phyloP scores from a whole-genome alignment of 108 stramenopile species.

The Cyclotella sp. region DNA sequence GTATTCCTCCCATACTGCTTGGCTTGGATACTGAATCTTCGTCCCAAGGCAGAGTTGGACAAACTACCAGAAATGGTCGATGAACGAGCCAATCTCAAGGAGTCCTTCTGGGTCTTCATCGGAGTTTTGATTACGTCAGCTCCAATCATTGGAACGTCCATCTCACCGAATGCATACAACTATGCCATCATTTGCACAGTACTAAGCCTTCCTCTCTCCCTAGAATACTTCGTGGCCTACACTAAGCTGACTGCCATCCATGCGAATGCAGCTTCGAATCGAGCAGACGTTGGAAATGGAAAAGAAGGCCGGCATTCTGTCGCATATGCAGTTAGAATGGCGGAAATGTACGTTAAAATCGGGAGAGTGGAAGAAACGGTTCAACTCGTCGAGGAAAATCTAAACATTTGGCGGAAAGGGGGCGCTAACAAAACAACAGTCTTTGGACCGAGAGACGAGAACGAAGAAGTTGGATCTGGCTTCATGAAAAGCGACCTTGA shows the following conservation, averaged over 20 bases:
- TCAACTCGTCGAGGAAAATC: slow-evolving; percentile 36
- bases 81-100: slow-evolving; percentile 15
- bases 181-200: slow-evolving; percentile 30
- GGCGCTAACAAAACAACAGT: slow-evolving; percentile 11
- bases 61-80: slow-evolving; percentile 33
- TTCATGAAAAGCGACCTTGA: slow-evolving; percentile 36
- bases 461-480: slow-evolving; percentile 37
- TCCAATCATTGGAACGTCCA: slow-evolving; percentile 30
- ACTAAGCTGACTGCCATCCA: slow-evolving; percentile 18
- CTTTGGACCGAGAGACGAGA: slow-evolving; percentile 15
- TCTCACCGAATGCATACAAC: slow-evolving; percentile 10
- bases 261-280: not conserved
- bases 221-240: slow-evolving; percentile 28
- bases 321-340: slow-evolving; percentile 44
- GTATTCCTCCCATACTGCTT: slow-evolving; percentile 15
- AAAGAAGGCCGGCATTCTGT: slow-evolving; percentile 27
- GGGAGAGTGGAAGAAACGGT: slow-evolving; percentile 35
- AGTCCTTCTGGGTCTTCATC: not conserved
- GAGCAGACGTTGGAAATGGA: not conserved
- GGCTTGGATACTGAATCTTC: slow-evolving; percentile 39
- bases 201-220: slow-evolving; percentile 18
- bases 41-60: slow-evolving; percentile 34
- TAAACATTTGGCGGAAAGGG: slow-evolving; percentile 18
- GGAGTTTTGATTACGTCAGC: slow-evolving; percentile 16
- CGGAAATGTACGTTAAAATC: slow-evolving; percentile 46